Evolutionary conservation across 2,329 filamentous ascomycete genomes (phyloP), one percentile per base, ranked within the genome.

Genomic region (Aspergillus sp.): DNA sequence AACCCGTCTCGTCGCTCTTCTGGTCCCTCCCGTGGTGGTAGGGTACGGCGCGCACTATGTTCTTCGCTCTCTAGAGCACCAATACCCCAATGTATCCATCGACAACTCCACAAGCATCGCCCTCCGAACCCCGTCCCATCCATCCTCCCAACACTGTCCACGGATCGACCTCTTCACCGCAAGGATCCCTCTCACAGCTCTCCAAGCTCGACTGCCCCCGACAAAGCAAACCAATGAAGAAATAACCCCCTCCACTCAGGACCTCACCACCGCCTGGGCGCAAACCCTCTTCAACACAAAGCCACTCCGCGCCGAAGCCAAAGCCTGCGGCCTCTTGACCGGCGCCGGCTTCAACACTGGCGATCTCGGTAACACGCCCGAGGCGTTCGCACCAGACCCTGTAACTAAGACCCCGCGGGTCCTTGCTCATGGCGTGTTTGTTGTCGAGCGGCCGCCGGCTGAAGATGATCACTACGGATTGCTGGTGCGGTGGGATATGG

Each of bases 81-180:
- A 58, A 58, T 69, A 68, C 41, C 65, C 65, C 26, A 47, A 52
- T 13, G 50, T 60, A 4, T 53, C 60, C 4, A 38, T 50, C 6
- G 43, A 48, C 22, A 35, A 52, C 30, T 56, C 55, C 19, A 61
- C 53, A 13, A 69, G 64, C 47, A 24, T 24, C 14, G 54, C 55
- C 1, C 47, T 67, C 1, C 49, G 49, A 35, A 59, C 55, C 3
- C 60, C 65, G 1, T 7, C 5, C 2, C 47, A 46, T 7, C 50
- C 57, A n/a, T 11, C 20, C 4, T 60, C 51, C 2, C 64, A 65
- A 40, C 58, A 52, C 42, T 60, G 56, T 46, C 52, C 63, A 13
- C 59, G 64, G n/a, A 49, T 60, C 19, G 63, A 69, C 16, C 52
- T 65, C 46, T 68, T 61, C 47, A 47, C 61, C 1, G 60, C 64